Conservation (phyloP, 352 stramenopile genomes). For the Phytophthora cryptogea region DNA sequence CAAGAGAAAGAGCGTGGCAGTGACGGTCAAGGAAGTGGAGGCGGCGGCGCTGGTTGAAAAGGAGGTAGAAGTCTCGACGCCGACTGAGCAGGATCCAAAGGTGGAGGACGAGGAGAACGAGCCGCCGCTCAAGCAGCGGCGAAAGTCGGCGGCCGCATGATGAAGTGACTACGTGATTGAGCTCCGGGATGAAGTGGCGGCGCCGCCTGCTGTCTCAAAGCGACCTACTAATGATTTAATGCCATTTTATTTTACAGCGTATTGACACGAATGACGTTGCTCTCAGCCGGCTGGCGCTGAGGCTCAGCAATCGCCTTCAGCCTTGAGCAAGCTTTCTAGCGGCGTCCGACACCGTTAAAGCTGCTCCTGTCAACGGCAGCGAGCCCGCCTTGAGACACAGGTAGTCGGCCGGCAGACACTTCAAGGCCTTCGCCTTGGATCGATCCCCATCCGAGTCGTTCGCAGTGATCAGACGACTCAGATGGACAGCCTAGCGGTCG, state of each 20-base stretch:
- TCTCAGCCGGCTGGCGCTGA: no score
- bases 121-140: slow-evolving; percentile 24
- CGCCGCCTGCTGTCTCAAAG: neutral
- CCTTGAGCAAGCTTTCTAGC: no score
- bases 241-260: slow-evolving; percentile 16
- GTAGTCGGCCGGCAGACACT: no score
- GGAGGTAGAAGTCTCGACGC: neutral
- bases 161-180: slow-evolving; percentile 13
- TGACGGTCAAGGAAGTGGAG: slow-evolving; percentile 8
- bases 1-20: slow-evolving; percentile 37
- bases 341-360: no score
- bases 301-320: no score
- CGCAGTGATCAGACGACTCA: slow-evolving; percentile 20
- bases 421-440: no score
- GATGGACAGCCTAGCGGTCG: slow-evolving; percentile 24
- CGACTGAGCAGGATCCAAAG: slow-evolving; percentile 9
- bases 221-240: slow-evolving; percentile 37
- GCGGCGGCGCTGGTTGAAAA: neutral
- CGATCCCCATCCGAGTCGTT: slow-evolving; percentile 1
- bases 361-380: no score
- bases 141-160: slow-evolving; percentile 26
- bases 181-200: slow-evolving; percentile 4
- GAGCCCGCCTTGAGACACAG: no score
- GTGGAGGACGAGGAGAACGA: slow-evolving; percentile 15
- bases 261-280: neutral